Percentiles rank a stretch among this genome's conserved stretches.
Evolutionary conservation across 495 filamentous ascomycete species (phyloP).

Genomic region (Neurospora pannonica): DNA sequence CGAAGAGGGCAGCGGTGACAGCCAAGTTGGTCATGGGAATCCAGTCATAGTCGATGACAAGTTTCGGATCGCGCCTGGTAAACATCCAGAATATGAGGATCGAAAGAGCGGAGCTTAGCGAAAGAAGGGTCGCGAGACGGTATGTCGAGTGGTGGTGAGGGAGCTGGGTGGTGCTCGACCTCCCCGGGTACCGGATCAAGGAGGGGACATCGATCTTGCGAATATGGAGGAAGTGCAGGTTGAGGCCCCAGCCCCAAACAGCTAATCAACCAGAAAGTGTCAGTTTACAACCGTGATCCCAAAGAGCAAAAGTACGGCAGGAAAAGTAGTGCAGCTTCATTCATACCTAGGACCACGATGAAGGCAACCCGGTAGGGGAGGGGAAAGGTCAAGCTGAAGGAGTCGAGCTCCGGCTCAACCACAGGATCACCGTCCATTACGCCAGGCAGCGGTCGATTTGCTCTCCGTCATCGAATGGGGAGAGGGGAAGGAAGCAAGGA

Average conservation of each 20-base stretch:
- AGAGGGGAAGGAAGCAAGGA: constrained; percentile 3
- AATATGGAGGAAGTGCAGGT: constrained; percentile 69
- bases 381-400: constrained; percentile 76
- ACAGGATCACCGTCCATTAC: constrained; percentile 72
- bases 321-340: constrained; percentile 8
- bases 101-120: constrained; percentile 56
- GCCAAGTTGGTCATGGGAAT: constrained; percentile 74
- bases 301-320: not conserved
- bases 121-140: constrained; percentile 67
- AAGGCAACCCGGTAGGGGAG: constrained; percentile 75
- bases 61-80: constrained; percentile 55
- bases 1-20: constrained; percentile 56
- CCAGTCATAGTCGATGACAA: constrained; percentile 65
- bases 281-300: not conserved
- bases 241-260: constrained; percentile 84
- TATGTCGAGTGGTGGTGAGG: constrained; percentile 75
- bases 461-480: constrained; percentile 15
- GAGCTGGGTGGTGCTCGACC: constrained; percentile 51
- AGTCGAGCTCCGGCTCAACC: constrained; percentile 72
- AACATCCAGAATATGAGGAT: constrained; percentile 73
- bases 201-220: constrained; percentile 72
- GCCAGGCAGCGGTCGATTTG: constrained; percentile 17
- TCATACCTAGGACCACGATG: constrained; percentile 67
- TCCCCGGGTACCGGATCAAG: constrained; percentile 68
- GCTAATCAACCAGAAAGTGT: constrained; percentile 37